Base-by-base conservation (phyloP, 2,329 filamentous ascomycete species). In the Aspergillus sp. region DNA sequence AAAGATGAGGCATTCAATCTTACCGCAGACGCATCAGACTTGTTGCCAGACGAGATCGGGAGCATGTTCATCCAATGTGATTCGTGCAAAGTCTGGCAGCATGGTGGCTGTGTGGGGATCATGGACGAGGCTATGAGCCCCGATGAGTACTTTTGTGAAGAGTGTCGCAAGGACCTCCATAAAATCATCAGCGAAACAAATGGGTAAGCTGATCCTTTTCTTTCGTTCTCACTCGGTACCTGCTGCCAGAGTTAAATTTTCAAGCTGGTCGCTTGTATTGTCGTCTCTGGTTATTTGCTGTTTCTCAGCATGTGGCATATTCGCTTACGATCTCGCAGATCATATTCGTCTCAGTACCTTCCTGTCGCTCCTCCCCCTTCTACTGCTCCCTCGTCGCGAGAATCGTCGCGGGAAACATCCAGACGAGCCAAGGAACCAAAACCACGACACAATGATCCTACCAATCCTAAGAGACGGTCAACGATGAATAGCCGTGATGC, bases 51-150 rank as follows among this genome's bases (percentile, higher is more conserved):
- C 71, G 94, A 98, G 66, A 85, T 94, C 67, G 95, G 94, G 48
- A 94, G 93, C 55, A 90, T 98, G 78, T 99, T 97, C 78, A 93
- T 99, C 67, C 94, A 98, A 81, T 99, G 95, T 84, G 95, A 98
- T 79, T 84, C 91, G 65, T 99, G 95, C 82, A 96, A 96, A 75
- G 95, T 98, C 65, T 99, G 94, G 95, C 95, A 99, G 76, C 95
- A 99, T 75, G 95, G 95, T 70, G 94, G 93, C 62, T 99, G 95
- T 73, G 94, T 99, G 61, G 94, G 95, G 62, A 97, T 99, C 72
- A 92, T 96, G 81, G 95, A 95, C 68, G 94, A 97, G 77, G 89
- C 91, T 68, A 89, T 90, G 75, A 94, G 91, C 66, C 95, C 95
- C 9, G 94, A 98, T 57, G 93, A 98, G 77, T 99, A 99, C 80